A percentile compares a stretch with the other conserved stretches of the same genome.
phyloP scores from a whole-genome alignment of 2,329 filamentous ascomycete species.

The Macroventuria anomochaeta region DNA sequence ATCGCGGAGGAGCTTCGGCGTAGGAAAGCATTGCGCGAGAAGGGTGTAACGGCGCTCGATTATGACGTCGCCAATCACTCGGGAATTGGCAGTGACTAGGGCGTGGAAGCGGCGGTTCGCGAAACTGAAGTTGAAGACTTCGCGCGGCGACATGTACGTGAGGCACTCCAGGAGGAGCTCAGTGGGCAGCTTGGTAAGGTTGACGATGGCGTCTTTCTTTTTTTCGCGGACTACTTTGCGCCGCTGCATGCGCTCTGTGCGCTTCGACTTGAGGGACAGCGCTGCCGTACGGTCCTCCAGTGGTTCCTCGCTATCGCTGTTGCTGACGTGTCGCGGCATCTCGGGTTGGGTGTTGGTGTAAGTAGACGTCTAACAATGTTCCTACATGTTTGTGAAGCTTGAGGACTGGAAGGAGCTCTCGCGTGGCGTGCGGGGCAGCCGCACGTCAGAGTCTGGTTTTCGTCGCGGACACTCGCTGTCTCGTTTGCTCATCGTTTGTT shows the following conservation, averaged over 20 bases:
- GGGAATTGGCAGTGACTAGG: slow-evolving; percentile 56
- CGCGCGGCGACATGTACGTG: slow-evolving; percentile 56
- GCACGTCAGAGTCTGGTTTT: no score
- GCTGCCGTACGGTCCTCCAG: slow-evolving; percentile 59
- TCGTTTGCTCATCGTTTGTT: neutral
- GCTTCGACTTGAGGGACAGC: slow-evolving; percentile 60
- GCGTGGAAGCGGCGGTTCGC: slow-evolving; percentile 52
- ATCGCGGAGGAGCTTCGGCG: slow-evolving; percentile 55
- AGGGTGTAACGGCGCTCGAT: slow-evolving; percentile 57
- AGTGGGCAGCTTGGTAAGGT: slow-evolving; percentile 58
- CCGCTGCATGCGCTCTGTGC: slow-evolving; percentile 58
- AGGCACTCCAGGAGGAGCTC: slow-evolving; percentile 61
- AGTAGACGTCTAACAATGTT: no score
- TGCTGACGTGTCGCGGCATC: slow-evolving; percentile 34
- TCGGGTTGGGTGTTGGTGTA: neutral
- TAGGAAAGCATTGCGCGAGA: slow-evolving; percentile 59
- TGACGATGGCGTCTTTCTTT: slow-evolving; percentile 41
- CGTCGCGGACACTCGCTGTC: no score
- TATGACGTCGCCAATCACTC: slow-evolving; percentile 54
- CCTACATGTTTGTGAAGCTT: no score
- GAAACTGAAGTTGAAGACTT: slow-evolving; percentile 56
- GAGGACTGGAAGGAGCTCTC: neutral
- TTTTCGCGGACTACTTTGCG: slow-evolving; percentile 43
- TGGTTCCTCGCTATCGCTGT: slow-evolving; percentile 52
- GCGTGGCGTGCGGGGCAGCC: slow-evolving; percentile 1